These are phyloP conservation scores for Hirsutella minnesotensis DNA, from an alignment of 2,329 filamentous ascomycete species.

Conservation along the genomic window DNA sequence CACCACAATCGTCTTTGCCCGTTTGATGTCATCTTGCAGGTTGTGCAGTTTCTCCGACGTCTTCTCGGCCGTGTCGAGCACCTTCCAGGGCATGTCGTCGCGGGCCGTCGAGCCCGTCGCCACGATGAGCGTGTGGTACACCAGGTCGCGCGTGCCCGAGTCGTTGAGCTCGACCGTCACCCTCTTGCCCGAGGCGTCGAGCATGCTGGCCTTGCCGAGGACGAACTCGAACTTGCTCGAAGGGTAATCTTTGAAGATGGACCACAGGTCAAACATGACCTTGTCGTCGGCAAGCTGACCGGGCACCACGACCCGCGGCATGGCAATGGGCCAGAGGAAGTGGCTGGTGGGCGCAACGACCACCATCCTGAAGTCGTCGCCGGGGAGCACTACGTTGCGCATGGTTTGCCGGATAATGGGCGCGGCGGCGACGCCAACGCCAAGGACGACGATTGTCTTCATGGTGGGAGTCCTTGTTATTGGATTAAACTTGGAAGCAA, in stretches of 20 bases:
- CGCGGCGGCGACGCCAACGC: slow-evolving; percentile 33
- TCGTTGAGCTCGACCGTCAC: slow-evolving; percentile 27
- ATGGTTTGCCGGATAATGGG: slow-evolving; percentile 39
- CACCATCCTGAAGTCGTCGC: slow-evolving; percentile 28
- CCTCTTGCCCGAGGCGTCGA: slow-evolving; percentile 28
- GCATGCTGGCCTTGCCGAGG: slow-evolving; percentile 30
- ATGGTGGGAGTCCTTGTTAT: too few species aligned
- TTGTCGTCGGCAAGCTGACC: slow-evolving; percentile 31
- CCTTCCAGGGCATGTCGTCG: slow-evolving; percentile 38
- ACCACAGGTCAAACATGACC: slow-evolving; percentile 20
- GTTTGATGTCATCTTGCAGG: slow-evolving; percentile 24
- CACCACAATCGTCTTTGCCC: slow-evolving; percentile 36
- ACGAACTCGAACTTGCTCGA: slow-evolving; percentile 38
- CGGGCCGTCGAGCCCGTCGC: slow-evolving; percentile 38
- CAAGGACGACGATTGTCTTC: slow-evolving; percentile 36
- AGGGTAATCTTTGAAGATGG: slow-evolving; percentile 36
- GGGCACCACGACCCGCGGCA: slow-evolving; percentile 34
- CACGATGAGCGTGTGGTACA: slow-evolving; percentile 41
- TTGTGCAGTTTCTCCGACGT: slow-evolving; percentile 26
- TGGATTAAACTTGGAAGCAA: too few species aligned
- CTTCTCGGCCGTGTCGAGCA: slow-evolving; percentile 26
- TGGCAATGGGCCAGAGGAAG: slow-evolving; percentile 37
- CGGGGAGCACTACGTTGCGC: slow-evolving; percentile 26
- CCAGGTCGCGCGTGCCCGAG: slow-evolving; percentile 21
- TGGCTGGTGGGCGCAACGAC: slow-evolving; percentile 36